These are phyloP conservation scores for Phyllosticta paracitricarpa DNA, from an alignment of 2,329 filamentous ascomycete species.

Conservation along the genomic window DNA sequence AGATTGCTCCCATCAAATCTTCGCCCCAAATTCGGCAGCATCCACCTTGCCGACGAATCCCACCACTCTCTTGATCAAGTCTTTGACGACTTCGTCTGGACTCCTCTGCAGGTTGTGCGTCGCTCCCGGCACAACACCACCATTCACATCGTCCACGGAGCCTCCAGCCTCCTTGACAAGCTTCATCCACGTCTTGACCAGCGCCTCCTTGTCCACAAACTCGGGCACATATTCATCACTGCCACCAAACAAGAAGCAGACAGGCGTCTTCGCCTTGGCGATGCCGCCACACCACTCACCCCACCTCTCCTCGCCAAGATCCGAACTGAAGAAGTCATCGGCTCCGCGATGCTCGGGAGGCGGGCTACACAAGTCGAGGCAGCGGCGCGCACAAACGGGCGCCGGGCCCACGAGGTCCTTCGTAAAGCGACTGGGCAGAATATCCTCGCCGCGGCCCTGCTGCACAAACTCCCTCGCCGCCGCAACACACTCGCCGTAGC, in stretches of 20 bases:
- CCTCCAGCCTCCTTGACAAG: slow-evolving; percentile 36
- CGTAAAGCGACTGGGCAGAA: slow-evolving; percentile 37
- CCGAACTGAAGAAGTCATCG: slow-evolving; percentile 83
- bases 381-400: slow-evolving; percentile 48
- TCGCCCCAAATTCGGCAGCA: background rate
- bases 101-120: slow-evolving; percentile 43
- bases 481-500: slow-evolving; percentile 46
- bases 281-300: slow-evolving; percentile 55
- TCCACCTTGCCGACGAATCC: slow-evolving; percentile 34
- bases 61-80: slow-evolving; percentile 41
- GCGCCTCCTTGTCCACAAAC: slow-evolving; percentile 45
- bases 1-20: background rate
- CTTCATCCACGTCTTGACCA: slow-evolving; percentile 49
- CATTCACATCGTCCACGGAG: slow-evolving; percentile 38
- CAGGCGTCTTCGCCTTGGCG: slow-evolving; percentile 33
- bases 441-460: slow-evolving; percentile 44
- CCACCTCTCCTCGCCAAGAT: slow-evolving; percentile 52
- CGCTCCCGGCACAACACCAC: slow-evolving; percentile 40
- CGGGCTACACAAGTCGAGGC: slow-evolving; percentile 48
- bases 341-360: slow-evolving; percentile 47
- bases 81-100: slow-evolving; percentile 35
- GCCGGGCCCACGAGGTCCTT: slow-evolving; percentile 21
- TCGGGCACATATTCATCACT: slow-evolving; percentile 56
- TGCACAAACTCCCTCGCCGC: slow-evolving; percentile 52
- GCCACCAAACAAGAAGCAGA: slow-evolving; percentile 56